phyloP scores from a whole-genome alignment of 2,329 filamentous ascomycete species.

The Beauveria sp. region DNA sequence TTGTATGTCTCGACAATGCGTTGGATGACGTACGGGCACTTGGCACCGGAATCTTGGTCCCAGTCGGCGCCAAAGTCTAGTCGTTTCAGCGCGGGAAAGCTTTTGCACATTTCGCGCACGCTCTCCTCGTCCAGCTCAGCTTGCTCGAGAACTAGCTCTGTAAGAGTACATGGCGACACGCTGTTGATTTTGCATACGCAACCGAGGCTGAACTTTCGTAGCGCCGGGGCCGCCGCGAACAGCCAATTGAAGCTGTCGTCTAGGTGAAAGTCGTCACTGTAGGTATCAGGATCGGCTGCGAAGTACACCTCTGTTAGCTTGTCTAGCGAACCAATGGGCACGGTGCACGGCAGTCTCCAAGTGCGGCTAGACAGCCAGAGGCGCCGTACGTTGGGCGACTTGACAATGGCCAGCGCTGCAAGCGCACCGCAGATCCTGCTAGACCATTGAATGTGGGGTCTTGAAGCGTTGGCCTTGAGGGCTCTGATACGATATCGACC shows the following conservation, averaged over 20 bases:
- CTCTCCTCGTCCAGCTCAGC: neutral
- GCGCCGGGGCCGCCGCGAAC: neutral
- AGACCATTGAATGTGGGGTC: neutral
- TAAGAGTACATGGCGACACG: neutral
- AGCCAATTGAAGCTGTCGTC: neutral
- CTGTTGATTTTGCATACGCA: rapidly evolving
- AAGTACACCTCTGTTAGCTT: neutral
- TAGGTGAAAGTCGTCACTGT: neutral
- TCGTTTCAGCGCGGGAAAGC: neutral
- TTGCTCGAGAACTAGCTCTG: neutral
- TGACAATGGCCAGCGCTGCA: neutral
- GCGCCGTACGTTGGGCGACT: neutral
- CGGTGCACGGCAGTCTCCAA: neutral
- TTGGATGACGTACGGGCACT: neutral
- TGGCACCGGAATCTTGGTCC: neutral
- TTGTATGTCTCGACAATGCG: neutral
- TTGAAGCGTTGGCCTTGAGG: neutral
- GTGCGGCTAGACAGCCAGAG: neutral
- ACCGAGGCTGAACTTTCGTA: neutral
- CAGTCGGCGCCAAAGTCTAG: neutral
- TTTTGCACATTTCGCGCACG: neutral
- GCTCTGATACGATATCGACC: neutral
- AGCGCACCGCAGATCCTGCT: neutral
- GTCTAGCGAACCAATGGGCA: neutral
- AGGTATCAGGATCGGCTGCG: too few relatives aligned